Evolutionary conservation across 164 flowering plant species (phyloP).

Genomic region (Berberis thunbergii): DNA sequence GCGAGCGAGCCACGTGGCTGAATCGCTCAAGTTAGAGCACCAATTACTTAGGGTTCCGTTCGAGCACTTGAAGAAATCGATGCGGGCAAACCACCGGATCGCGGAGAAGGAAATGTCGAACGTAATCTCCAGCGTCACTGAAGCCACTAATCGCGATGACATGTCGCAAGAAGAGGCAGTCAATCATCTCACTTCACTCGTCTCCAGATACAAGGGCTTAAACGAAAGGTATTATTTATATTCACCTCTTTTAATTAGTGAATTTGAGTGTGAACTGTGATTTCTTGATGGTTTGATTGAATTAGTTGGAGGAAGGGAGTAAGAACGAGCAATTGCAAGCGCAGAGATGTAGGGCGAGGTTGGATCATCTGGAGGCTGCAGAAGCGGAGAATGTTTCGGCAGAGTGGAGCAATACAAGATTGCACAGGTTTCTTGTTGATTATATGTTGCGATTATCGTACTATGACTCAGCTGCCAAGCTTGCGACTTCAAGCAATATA

Average conservation of each 20-base stretch:
- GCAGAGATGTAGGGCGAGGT: slow-evolving; percentile 71
- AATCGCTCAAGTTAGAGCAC: slow-evolving; percentile 79
- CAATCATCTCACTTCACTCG: slow-evolving; percentile 62
- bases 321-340: slow-evolving; percentile 69
- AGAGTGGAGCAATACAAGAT: slow-evolving; percentile 59
- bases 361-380: slow-evolving; percentile 71
- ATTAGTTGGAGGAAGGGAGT: slow-evolving; percentile 76
- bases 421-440: slow-evolving; percentile 85
- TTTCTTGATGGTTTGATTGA: background rate
- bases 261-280: background rate
- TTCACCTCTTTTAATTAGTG: too few species aligned
- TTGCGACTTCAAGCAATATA: slow-evolving; percentile 62
- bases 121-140: slow-evolving; percentile 53
- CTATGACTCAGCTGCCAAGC: slow-evolving; percentile 68
- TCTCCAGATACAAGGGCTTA: slow-evolving; percentile 86
- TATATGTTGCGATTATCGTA: slow-evolving; percentile 95
- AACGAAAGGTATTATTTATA: slow-evolving; percentile 53
- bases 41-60: slow-evolving; percentile 83
- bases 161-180: slow-evolving; percentile 67
- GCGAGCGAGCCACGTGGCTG: slow-evolving; percentile 33
- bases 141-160: slow-evolving; percentile 30
- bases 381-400: slow-evolving; percentile 40
- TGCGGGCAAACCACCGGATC: slow-evolving; percentile 62
- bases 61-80: slow-evolving; percentile 85
- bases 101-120: slow-evolving; percentile 78